Evolutionary conservation across 116 monocot genomes (phyloP).

Genomic region (Trichopus zeylanicus): DNA sequence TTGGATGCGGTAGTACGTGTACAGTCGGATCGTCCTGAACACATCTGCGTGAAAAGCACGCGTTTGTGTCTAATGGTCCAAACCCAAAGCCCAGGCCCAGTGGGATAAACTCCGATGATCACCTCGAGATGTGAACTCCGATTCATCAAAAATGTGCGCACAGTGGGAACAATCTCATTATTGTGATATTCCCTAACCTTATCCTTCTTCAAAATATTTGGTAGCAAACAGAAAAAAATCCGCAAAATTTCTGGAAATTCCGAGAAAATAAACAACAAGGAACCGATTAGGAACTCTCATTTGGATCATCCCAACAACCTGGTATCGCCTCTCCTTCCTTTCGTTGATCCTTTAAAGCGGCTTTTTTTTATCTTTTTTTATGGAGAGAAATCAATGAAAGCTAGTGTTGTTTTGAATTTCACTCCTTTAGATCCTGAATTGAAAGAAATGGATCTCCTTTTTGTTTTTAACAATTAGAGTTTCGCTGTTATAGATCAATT

Average conservation of each 20-base stretch:
- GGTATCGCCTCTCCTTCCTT: not conserved
- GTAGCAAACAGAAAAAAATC: not conserved
- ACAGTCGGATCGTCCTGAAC: no score
- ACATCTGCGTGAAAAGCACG: no score
- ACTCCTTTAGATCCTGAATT: no score
- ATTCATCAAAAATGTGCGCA: not conserved
- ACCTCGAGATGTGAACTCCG: not conserved
- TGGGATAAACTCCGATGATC: no score
- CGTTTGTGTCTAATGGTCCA: no score
- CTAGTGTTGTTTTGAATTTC: not conserved
- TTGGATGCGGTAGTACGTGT: no score
- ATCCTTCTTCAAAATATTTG: not conserved
- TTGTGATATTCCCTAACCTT: not conserved
- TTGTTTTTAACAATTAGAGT: no score
- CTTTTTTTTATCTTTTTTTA: not conserved
- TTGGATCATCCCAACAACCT: not conserved
- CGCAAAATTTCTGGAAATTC: not conserved
- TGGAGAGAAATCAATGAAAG: not conserved
- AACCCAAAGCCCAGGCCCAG: no score
- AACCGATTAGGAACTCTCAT: not conserved
- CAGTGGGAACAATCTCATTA: not conserved
- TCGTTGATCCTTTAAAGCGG: not conserved
- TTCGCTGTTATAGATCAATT: no score
- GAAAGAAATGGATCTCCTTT: no score
- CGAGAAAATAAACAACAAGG: not conserved